Evolutionary conservation across 768 basidiomycete species (phyloP).

Genomic region (Pleurotus salmoneostramineus): DNA sequence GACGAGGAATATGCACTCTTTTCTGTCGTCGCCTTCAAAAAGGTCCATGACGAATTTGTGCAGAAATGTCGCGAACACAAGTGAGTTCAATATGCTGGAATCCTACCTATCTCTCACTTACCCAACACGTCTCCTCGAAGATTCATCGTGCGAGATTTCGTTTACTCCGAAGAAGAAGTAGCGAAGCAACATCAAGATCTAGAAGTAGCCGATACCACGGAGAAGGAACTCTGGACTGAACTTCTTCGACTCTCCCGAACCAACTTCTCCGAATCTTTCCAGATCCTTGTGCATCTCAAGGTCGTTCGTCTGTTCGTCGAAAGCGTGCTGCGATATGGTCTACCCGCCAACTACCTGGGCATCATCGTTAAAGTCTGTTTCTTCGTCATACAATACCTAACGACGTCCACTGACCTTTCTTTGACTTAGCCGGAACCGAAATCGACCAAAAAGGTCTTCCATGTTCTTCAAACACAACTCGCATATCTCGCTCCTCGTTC

Average conservation of each 20-base stretch:
- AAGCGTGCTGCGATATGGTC: constrained; percentile 91
- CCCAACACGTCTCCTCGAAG: constrained; percentile 30
- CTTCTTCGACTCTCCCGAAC: constrained; percentile 86
- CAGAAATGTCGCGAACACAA: constrained; percentile 96
- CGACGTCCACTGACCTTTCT: not conserved
- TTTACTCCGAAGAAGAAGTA: constrained; percentile 79
- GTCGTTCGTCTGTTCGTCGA: constrained; percentile 89
- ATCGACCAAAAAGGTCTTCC: constrained; percentile 73
- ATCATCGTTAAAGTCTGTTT: constrained; percentile 68
- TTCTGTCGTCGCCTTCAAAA: constrained; percentile 83
- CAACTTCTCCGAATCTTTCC: constrained; percentile 96
- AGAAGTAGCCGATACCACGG: constrained; percentile 73
- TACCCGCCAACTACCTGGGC: constrained; percentile 88
- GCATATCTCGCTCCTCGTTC: constrained; percentile 75
- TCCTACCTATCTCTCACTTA: too few species aligned
- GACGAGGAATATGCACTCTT: constrained; percentile 91
- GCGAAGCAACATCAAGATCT: constrained; percentile 80
- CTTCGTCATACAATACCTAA: not conserved
- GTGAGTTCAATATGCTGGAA: constrained; percentile 35
- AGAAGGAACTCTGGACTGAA: constrained; percentile 98
- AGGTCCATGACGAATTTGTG: constrained; percentile 86
- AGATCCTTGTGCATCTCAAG: constrained; percentile 91
- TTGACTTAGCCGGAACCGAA: constrained; percentile 77
- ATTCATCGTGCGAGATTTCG: constrained; percentile 94
- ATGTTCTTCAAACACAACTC: constrained; percentile 72